Evolutionary conservation across 768 basidiomycete species (phyloP), one percentile per base, ranked within the genome.

Genomic region (Mycena haematopus): DNA sequence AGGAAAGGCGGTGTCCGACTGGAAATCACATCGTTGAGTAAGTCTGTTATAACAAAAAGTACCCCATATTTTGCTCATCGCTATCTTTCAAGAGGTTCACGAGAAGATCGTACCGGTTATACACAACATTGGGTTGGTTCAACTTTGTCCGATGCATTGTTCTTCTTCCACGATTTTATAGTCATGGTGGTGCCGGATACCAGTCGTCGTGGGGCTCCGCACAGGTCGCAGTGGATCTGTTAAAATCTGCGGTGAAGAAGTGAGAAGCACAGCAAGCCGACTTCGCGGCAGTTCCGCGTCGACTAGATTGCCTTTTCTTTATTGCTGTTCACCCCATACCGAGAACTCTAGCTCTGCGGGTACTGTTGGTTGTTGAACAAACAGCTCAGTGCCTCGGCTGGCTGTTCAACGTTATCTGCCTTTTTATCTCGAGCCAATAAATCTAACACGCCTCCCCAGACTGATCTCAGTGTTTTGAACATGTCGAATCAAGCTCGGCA

Each of bases 201-300:
- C 83, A 85, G 67, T 79, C 82, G 0, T 84, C 84, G 0, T 87
- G 86, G 84, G 85, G 83, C 1, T 84, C 79, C 1, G 86, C 87
- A 3, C 73, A 73, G 2, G 73, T 77, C 14, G 82, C 78, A 0
- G 66, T 85, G 5, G 72, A 73, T 19, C 65, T 87, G 10, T 65
- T 86, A 53, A 76, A 83, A 54, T 71, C 69, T 10, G 75, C 74
- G 11, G 25, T 62, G 9, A 17, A 42, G 4, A n/a, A 47, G 10
- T 40, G 35, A 54, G 13, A 35, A 14, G 19, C 19, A 36, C 6
- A 36, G 31, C 31, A 11, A 33, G 31, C n/a, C n/a, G n/a, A n/a
- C n/a, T n/a, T n/a, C n/a, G n/a, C n/a, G n/a, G n/a, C n/a, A n/a
- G n/a, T n/a, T n/a, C n/a, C n/a, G n/a, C n/a, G n/a, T n/a, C n/a